Conservation (phyloP, 805 yeast genomes). For the Komagataella mondaviorum region DNA sequence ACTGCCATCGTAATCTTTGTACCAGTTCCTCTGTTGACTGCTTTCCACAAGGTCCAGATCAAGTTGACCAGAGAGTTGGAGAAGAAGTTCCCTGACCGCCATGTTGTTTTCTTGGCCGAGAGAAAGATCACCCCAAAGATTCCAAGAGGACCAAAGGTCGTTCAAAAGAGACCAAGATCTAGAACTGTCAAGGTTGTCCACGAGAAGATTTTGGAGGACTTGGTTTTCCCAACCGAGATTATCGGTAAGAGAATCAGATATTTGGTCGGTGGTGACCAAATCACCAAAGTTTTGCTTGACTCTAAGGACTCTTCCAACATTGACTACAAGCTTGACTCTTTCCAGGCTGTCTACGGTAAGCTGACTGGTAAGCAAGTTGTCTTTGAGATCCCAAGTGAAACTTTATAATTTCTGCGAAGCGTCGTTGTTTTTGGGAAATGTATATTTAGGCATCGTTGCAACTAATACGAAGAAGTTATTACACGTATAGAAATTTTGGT, state of each 20-base stretch:
- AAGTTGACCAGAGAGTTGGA: constrained; percentile 98
- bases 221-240: constrained; percentile 99
- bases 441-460: background rate
- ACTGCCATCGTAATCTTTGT: constrained; percentile 96
- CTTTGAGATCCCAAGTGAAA: constrained; percentile 74
- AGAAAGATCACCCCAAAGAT: constrained; percentile 99
- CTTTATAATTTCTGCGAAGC: constrained; percentile 19
- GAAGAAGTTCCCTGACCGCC: constrained; percentile 99
- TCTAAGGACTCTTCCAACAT: constrained; percentile 94
- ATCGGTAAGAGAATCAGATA: constrained; percentile 98
- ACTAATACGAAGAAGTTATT: background rate
- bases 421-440: background rate
- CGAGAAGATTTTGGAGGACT: constrained; percentile 96
- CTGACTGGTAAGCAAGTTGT: constrained; percentile 99
- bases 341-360: constrained; percentile 97
- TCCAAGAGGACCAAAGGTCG: constrained; percentile 85
- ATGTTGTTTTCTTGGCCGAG: constrained; percentile 98
- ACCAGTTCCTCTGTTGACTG: constrained; percentile 87
- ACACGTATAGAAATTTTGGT: background rate
- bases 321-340: constrained; percentile 98
- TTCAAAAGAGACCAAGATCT: constrained; percentile 99
- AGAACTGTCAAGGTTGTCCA: constrained; percentile 98
- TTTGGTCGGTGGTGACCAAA: constrained; percentile 97
- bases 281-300: constrained; percentile 95
- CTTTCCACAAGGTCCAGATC: constrained; percentile 95